These are phyloP conservation scores for Panellus pusillus DNA, from an alignment of 768 basidiomycete genomes.

Conservation along the genomic window DNA sequence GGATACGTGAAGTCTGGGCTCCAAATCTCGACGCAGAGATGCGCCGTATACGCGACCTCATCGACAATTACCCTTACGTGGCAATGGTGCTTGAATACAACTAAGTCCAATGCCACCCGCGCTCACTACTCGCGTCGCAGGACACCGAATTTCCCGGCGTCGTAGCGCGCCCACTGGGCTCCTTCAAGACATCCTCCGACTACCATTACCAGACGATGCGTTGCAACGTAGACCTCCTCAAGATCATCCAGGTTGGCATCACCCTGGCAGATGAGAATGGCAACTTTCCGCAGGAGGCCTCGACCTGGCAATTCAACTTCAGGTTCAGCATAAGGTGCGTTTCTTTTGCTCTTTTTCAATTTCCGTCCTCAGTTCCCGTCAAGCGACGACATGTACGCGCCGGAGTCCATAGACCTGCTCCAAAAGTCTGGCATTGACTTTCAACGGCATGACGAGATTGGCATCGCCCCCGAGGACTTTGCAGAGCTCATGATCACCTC, in stretches of 20 bases:
- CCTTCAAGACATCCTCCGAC: constrained; percentile 95
- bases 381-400: constrained; percentile 98
- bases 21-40: constrained; percentile 93
- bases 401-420: constrained; percentile 93
- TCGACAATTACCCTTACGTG: constrained; percentile 91
- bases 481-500: constrained; percentile 97
- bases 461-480: constrained; percentile 91
- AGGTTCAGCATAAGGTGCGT: constrained; percentile 79
- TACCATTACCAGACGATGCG: constrained; percentile 99
- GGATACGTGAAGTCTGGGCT: constrained; percentile 95
- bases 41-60: constrained; percentile 78
- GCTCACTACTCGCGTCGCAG: constrained; percentile 46
- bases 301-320: constrained; percentile 99
- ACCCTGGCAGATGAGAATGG: constrained; percentile 95
- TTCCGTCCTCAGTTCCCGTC: constrained; percentile 11
- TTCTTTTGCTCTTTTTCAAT: neutral
- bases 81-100: constrained; percentile 67
- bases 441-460: constrained; percentile 87
- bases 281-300: constrained; percentile 83
- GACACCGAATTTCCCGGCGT: constrained; percentile 99
- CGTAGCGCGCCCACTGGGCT: constrained; percentile 94
- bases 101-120: constrained; percentile 22
- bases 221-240: constrained; percentile 97
- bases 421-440: constrained; percentile 97
- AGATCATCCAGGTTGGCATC: constrained; percentile 96